Evolutionary conservation across 2,329 filamentous ascomycete genomes (phyloP).

Genomic region (Alternaria dauci): DNA sequence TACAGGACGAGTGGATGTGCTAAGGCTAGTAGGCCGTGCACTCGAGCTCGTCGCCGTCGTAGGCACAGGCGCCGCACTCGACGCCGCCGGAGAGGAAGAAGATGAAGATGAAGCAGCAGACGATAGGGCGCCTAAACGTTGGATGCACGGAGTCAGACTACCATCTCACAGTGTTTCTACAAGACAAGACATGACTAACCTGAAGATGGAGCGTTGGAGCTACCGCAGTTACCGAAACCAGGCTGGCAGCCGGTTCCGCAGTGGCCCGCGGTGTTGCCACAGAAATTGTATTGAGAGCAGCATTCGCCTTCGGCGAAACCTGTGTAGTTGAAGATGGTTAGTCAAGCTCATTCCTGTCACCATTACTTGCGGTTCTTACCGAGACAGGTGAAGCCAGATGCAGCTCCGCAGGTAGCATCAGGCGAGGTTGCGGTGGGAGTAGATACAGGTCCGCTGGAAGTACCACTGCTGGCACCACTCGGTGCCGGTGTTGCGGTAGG

Average conservation of each 20-base stretch:
- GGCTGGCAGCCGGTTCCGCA: constrained; percentile 41
- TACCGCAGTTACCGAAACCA: constrained; percentile 32
- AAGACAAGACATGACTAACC: neutral
- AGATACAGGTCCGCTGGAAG: constrained; percentile 13
- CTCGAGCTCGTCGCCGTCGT: neutral
- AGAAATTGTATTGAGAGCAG: constrained; percentile 47
- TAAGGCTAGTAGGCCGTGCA: neutral
- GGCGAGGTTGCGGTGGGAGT: constrained; percentile 12
- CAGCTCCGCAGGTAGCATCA: constrained; percentile 32
- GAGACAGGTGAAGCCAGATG: constrained; percentile 31
- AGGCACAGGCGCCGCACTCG: neutral
- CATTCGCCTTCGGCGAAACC: constrained; percentile 52
- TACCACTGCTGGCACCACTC: constrained; percentile 13
- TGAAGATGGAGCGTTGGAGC: constrained; percentile 5
- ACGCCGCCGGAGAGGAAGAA: constrained; percentile 4
- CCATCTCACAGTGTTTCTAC: neutral
- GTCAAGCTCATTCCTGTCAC: neutral
- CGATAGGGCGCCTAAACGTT: neutral
- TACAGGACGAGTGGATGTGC: constrained; percentile 5
- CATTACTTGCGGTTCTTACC: constrained; percentile 2
- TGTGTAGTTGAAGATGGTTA: neutral
- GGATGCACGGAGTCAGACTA: neutral
- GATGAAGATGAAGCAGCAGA: neutral
- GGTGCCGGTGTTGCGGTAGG: constrained; percentile 25
- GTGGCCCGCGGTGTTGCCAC: constrained; percentile 38